Percentiles rank a stretch among this genome's conserved stretches.
These are phyloP conservation scores for Plectosphaerella cucumerina DNA, from an alignment of 2,329 filamentous ascomycete genomes.

Conservation along the genomic window DNA sequence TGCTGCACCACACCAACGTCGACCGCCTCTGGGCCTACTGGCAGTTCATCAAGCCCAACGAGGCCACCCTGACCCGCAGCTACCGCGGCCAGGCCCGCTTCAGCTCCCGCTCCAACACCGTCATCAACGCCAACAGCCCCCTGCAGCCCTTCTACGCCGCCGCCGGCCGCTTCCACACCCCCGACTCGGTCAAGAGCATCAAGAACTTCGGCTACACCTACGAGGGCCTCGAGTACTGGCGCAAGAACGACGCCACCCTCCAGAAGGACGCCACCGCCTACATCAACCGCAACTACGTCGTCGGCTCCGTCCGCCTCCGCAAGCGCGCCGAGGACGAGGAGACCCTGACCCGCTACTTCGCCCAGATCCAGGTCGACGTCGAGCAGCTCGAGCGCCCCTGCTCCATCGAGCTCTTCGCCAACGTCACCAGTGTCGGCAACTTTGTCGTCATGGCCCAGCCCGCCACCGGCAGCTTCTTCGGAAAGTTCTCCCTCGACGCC, in stretches of 20 bases:
- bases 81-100: conserved; percentile 27
- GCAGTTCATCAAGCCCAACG: conserved; percentile 35
- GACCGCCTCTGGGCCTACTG: conserved; percentile 60
- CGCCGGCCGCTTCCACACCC: conserved; percentile 36
- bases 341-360: conserved; percentile 24
- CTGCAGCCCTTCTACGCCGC: conserved; percentile 46
- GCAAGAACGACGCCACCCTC: conserved; percentile 24
- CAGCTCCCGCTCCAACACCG: conserved; percentile 32
- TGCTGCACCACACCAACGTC: conserved; percentile 45
- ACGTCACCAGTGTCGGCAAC: conserved; percentile 6
- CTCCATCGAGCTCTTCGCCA: conserved; percentile 9
- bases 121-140: conserved; percentile 35
- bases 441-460: conserved; percentile 8
- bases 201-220: conserved; percentile 35
- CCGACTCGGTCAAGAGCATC: conserved; percentile 21
- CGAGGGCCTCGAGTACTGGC: conserved; percentile 17
- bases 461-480: conserved; percentile 3
- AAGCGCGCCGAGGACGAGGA: conserved; percentile 1
- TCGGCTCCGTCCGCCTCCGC: neutral
- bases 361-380: conserved; percentile 29
- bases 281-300: conserved; percentile 28
- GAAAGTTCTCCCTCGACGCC: conserved; percentile 4
- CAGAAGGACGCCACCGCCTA: conserved; percentile 21
- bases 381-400: conserved; percentile 6
- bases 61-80: conserved; percentile 25